Base-by-base conservation (phyloP, 768 basidiomycete species). In the Hygrophoropsis aurantiaca region DNA sequence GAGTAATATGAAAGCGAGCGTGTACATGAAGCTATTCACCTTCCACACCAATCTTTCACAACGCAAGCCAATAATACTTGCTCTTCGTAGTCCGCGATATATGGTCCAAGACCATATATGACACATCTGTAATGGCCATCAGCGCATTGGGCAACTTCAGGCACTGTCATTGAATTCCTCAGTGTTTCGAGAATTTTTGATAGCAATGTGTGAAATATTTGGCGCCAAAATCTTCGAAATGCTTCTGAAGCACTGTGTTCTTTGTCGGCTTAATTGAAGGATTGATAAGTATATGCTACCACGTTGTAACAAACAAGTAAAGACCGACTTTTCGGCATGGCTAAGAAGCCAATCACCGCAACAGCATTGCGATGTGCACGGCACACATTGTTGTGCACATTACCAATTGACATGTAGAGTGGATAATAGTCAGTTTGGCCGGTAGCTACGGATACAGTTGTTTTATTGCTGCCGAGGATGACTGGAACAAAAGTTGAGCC, bases 191-290 rank as follows among this genome's bases (percentile, higher is more conserved):
- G 52, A 26, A 69, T 64, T 3, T 38, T 40, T 6, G 53, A 32
- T 1, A 70, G 44, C 0, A 64, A 66, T 3, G 57, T 34, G 44
- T 71, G 67, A 36, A 64, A 66, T 2, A 67, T 47, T 21, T 66
- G 59, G 3, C 58, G 48, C 1, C 53, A 54, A 46, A 71, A 71
- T 11, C 54, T 61, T 7, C 55, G 54, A 40, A 62, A 66, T 16
- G 40, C 38, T 4, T 20, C 11, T 25, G 54, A 43, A 6, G 47
- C 26, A 24, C 49, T 43, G 18, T 56, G 49, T 35, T 56, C 42
- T 11, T 43, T 9, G 6, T 34, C 46, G 13, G 42, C 54, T 55
- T 20, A n/a, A n/a, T n/a, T 11, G 27, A 26, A 18, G 27, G n/a
- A 2, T 21, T 21, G 24, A 2, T n/a, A n/a, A n/a, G n/a, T n/a